Conservation (phyloP, 345 rosid species). For the Acer negundo region DNA sequence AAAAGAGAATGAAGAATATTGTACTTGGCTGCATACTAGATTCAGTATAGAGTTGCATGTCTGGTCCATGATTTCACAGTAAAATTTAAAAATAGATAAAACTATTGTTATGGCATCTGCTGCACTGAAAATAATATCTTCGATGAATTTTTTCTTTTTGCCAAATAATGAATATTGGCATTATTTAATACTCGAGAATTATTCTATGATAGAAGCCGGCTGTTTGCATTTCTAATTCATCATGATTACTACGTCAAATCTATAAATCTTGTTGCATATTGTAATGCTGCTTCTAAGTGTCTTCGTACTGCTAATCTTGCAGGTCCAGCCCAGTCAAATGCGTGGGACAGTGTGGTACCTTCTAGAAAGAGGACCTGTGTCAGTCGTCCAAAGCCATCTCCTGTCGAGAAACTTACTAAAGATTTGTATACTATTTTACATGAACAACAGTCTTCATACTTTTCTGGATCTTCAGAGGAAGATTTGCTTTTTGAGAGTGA, state of each 20-base stretch:
- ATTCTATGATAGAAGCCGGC: slow-evolving; percentile 1
- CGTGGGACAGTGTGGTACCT: slow-evolving; percentile 90
- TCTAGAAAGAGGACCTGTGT: slow-evolving; percentile 88
- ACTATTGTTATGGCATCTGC: neutral
- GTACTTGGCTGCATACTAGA: neutral
- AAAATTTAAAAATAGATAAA: neutral
- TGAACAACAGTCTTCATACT: slow-evolving; percentile 89
- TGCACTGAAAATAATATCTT: neutral
- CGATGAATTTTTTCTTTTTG: neutral
- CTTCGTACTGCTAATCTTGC: slow-evolving; percentile 22
- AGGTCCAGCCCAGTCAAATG: slow-evolving; percentile 90
- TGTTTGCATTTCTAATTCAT: slow-evolving; percentile 8
- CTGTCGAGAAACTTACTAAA: slow-evolving; percentile 91
- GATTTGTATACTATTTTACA: slow-evolving; percentile 85
- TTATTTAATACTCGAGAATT: slow-evolving; percentile 4
- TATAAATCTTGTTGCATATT: neutral
- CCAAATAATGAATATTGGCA: slow-evolving; percentile 3
- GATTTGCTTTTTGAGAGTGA: slow-evolving; percentile 90
- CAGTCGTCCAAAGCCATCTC: slow-evolving; percentile 76
- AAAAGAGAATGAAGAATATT: slow-evolving; percentile 3
- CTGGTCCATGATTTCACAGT: neutral
- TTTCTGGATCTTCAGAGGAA: slow-evolving; percentile 87
- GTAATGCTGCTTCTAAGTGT: slow-evolving; percentile 3
- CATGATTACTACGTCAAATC: neutral
- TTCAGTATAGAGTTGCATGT: slow-evolving; percentile 3